Conservation (phyloP, 495 filamentous ascomycete species). For the Penicillium malachiteum region DNA sequence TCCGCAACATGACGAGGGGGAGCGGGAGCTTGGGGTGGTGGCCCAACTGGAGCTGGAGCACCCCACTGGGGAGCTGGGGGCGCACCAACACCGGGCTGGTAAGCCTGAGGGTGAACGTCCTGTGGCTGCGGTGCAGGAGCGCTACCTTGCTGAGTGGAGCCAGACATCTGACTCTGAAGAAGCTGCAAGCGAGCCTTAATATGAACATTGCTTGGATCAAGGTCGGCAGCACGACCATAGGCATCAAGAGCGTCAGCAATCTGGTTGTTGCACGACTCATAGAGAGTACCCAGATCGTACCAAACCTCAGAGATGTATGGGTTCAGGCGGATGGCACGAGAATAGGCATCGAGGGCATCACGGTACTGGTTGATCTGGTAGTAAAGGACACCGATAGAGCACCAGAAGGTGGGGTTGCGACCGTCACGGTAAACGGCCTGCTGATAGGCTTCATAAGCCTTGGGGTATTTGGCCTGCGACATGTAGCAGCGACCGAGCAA, state of each 20-base stretch:
- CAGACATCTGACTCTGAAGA: slow-evolving; percentile 72
- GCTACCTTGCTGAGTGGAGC: slow-evolving; percentile 65
- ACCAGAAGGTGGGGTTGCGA: slow-evolving; percentile 99
- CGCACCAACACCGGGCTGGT: slow-evolving; percentile 69
- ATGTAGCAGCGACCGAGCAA: slow-evolving; percentile 97
- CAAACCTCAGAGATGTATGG: slow-evolving; percentile 99
- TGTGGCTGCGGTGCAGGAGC: slow-evolving; percentile 74
- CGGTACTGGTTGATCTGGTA: slow-evolving; percentile 99
- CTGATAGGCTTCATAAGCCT: slow-evolving; percentile 98
- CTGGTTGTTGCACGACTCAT: slow-evolving; percentile 99
- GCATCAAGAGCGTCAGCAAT: slow-evolving; percentile 95
- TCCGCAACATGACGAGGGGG: slow-evolving; percentile 58
- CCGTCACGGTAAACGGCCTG: slow-evolving; percentile 98
- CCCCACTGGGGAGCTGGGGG: slow-evolving; percentile 88
- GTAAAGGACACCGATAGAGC: slow-evolving; percentile 98
- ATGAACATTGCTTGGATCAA: slow-evolving; percentile 89
- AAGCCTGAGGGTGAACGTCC: slow-evolving; percentile 83
- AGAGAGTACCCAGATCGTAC: slow-evolving; percentile 98
- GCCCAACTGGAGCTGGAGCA: slow-evolving; percentile 61
- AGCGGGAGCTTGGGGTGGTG: slow-evolving; percentile 62
- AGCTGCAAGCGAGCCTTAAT: slow-evolving; percentile 94
- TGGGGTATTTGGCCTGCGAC: slow-evolving; percentile 98
- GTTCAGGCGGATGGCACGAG: slow-evolving; percentile 94
- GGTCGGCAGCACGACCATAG: slow-evolving; percentile 89
- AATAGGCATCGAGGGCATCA: slow-evolving; percentile 97